A percentile compares a stretch with the other conserved stretches of the same genome.
phyloP scores from a whole-genome alignment of 2,329 filamentous ascomycete genomes.

The Colletotrichum lentis region DNA sequence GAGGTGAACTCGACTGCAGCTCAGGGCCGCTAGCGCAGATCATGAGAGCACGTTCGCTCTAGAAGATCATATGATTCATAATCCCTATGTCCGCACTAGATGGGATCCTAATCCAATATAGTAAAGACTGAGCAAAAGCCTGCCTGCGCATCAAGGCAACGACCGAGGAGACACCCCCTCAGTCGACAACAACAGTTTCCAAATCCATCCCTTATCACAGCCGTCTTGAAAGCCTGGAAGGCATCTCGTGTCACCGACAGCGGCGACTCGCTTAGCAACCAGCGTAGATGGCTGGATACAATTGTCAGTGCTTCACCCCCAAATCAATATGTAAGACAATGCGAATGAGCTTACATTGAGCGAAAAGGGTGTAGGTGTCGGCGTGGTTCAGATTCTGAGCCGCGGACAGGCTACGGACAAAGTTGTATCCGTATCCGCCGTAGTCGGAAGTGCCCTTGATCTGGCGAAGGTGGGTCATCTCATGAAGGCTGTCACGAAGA shows the following conservation, averaged over 20 bases:
- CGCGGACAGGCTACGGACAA: conserved; percentile 57
- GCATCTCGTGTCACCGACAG: background rate
- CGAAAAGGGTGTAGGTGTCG: conserved; percentile 60
- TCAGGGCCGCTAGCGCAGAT: too few species aligned
- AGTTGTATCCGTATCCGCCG: conserved; percentile 59
- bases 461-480: conserved; percentile 68
- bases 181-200: background rate
- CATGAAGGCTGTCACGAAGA: conserved; percentile 60
- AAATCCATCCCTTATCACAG: background rate
- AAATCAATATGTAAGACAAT: too few species aligned
- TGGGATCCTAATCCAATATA: too few species aligned
- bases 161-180: background rate
- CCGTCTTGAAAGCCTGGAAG: background rate
- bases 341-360: conserved; percentile 40
- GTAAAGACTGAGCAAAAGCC: background rate
- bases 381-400: conserved; percentile 67
- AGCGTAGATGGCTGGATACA: conserved; percentile 45
- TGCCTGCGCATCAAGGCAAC: background rate
- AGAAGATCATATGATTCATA: background rate
- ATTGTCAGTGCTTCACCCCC: background rate
- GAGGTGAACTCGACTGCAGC: too few species aligned
- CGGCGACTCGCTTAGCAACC: conserved; percentile 47
- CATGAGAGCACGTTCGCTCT: background rate
- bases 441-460: conserved; percentile 66
- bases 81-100: background rate